Evolutionary conservation across 2,329 filamentous ascomycete genomes (phyloP).

Genomic region (Thermothelomyces thermophilus): DNA sequence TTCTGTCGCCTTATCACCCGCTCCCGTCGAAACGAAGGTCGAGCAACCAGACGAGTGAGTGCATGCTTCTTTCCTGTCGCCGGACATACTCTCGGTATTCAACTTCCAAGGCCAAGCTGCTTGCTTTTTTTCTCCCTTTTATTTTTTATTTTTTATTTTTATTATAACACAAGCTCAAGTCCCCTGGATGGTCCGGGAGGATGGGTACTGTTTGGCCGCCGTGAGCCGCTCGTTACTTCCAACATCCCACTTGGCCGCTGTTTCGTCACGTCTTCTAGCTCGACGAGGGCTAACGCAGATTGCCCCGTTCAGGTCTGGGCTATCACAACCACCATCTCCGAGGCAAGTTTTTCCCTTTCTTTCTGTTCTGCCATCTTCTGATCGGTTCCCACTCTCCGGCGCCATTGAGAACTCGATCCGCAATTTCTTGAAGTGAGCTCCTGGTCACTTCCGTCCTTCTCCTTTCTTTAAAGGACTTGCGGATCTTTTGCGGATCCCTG

Average conservation of each 20-base stretch:
- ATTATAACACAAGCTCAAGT: too few species aligned
- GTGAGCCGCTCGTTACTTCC: neutral
- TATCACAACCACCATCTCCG: neutral
- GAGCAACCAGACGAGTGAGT: slow-evolving; percentile 15
- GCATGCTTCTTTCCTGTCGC: neutral
- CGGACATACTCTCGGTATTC: too few species aligned
- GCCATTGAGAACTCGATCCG: too few species aligned
- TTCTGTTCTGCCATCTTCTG: neutral
- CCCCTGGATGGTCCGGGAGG: too few species aligned
- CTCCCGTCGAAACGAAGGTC: neutral
- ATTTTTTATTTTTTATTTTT: too few species aligned
- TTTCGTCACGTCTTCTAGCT: neutral
- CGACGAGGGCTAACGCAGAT: neutral
- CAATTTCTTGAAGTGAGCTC: too few species aligned
- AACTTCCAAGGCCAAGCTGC: too few species aligned
- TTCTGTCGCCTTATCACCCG: neutral
- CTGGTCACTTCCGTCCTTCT: too few species aligned
- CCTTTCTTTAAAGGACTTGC: neutral
- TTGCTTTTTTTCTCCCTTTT: too few species aligned
- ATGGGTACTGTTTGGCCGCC: neutral
- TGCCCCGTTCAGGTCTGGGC: neutral
- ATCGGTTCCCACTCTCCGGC: neutral
- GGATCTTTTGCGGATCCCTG: too few species aligned
- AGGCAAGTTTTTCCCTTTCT: neutral
- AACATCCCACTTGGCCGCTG: neutral